phyloP scores from a whole-genome alignment of 164 flowering plant species.

The Litsea cubeba region DNA sequence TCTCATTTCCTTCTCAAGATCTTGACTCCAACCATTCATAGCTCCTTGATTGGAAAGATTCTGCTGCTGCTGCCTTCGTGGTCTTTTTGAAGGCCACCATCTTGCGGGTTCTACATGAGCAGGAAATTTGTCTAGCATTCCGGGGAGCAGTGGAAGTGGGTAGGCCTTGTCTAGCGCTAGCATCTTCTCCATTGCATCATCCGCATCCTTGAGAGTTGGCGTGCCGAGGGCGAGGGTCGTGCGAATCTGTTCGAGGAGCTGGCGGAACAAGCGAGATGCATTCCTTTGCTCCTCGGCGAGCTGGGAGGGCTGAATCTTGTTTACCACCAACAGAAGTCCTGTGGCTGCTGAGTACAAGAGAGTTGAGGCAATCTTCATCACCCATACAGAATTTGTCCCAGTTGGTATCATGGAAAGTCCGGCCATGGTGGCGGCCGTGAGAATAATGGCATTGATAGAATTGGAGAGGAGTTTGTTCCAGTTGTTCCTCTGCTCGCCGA shows the following conservation, averaged over 20 bases:
- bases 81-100: constrained; percentile 28
- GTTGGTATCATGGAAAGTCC: constrained; percentile 29
- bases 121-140: constrained; percentile 51
- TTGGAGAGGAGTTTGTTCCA: constrained; percentile 45
- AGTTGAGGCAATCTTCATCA: constrained; percentile 42
- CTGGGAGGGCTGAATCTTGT: constrained; percentile 73
- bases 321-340: constrained; percentile 45
- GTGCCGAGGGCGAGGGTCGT: constrained; percentile 25
- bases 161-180: constrained; percentile 44
- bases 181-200: constrained; percentile 33
- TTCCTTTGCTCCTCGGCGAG: constrained; percentile 70
- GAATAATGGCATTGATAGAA: constrained; percentile 39
- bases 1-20: constrained; percentile 33
- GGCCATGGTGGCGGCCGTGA: constrained; percentile 40
- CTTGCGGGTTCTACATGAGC: constrained; percentile 34
- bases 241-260: constrained; percentile 36
- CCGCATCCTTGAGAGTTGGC: constrained; percentile 34
- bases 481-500: constrained; percentile 41
- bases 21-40: constrained; percentile 39
- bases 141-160: constrained; percentile 45
- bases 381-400: constrained; percentile 18
- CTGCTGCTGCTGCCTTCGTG: not conserved
- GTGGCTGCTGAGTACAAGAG: constrained; percentile 47
- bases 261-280: constrained; percentile 49
- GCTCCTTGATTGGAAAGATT: no score